phyloP scores from a whole-genome alignment of 192 early-diverging fungal species.

The Coemansia sp. region DNA sequence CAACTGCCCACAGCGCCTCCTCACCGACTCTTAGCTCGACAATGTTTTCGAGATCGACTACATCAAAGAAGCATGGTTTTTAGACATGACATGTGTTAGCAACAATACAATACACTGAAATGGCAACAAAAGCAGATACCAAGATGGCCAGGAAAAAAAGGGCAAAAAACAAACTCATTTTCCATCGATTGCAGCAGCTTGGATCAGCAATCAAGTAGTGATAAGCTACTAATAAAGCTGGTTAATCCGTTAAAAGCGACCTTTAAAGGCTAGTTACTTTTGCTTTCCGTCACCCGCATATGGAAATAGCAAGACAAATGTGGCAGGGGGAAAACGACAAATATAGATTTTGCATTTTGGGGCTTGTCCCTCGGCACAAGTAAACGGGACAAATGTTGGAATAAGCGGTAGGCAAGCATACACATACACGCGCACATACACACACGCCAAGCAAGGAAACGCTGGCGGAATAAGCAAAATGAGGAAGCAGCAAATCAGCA shows the following conservation, averaged over 20 bases:
- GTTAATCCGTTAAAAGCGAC: too few species aligned
- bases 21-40: constrained; percentile 49
- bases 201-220: too few species aligned
- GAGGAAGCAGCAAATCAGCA: too few species aligned
- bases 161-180: not conserved
- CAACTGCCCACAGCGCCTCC: constrained; percentile 49
- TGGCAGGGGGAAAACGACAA: not conserved
- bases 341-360: not conserved
- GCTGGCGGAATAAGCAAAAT: too few species aligned
- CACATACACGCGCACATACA: too few species aligned
- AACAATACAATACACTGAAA: not conserved
- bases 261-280: not conserved
- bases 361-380: too few species aligned
- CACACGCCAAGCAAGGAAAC: too few species aligned
- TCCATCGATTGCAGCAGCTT: too few species aligned
- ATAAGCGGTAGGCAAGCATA: too few species aligned
- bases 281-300: not conserved
- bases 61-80: not conserved
- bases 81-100: not conserved
- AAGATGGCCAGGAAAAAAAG: not conserved
- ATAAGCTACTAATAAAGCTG: too few species aligned
- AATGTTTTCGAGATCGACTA: constrained; percentile 57
- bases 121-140: too few species aligned
- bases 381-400: too few species aligned
- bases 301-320: not conserved